These are phyloP conservation scores for Schwanniomyces occidentalis DNA, from an alignment of 805 yeast genomes.

Conservation along the genomic window DNA sequence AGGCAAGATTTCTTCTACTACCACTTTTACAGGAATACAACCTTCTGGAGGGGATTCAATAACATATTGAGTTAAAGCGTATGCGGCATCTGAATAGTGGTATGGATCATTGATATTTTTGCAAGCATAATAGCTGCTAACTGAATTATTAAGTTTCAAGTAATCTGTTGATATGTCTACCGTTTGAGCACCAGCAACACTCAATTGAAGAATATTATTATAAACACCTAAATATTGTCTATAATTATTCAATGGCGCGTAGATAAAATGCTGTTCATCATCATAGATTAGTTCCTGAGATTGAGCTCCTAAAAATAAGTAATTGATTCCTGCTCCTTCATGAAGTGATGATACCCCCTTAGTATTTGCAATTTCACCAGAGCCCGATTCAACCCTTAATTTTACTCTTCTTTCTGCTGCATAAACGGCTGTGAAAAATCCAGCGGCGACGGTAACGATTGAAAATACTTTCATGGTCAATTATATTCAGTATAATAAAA, in stretches of 20 bases:
- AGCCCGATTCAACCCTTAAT: no score
- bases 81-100: slow-evolving; percentile 18
- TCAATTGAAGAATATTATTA: slow-evolving; percentile 10
- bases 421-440: no score
- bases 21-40: slow-evolving; percentile 8
- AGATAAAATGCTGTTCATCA: slow-evolving; percentile 2
- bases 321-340: slow-evolving; percentile 48
- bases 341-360: slow-evolving; percentile 32
- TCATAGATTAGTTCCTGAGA: slow-evolving; percentile 23
- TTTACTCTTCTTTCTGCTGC: no score
- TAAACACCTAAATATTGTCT: slow-evolving; percentile 1
- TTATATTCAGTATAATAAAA: no score
- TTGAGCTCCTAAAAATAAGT: slow-evolving; percentile 29
- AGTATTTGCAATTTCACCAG: no score
- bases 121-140: slow-evolving; percentile 23
- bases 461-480: no score
- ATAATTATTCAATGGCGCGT: not conserved
- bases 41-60: slow-evolving; percentile 1
- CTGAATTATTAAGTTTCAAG: slow-evolving; percentile 15
- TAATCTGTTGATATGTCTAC: slow-evolving; percentile 13
- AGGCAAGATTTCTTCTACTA: not conserved
- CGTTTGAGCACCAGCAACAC: slow-evolving; percentile 9
- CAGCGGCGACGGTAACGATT: no score
- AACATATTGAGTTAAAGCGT: slow-evolving; percentile 14
- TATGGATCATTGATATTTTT: slow-evolving; percentile 31